Conservation (phyloP, 2,329 filamentous ascomycete species). For the Shiraia sp. region DNA sequence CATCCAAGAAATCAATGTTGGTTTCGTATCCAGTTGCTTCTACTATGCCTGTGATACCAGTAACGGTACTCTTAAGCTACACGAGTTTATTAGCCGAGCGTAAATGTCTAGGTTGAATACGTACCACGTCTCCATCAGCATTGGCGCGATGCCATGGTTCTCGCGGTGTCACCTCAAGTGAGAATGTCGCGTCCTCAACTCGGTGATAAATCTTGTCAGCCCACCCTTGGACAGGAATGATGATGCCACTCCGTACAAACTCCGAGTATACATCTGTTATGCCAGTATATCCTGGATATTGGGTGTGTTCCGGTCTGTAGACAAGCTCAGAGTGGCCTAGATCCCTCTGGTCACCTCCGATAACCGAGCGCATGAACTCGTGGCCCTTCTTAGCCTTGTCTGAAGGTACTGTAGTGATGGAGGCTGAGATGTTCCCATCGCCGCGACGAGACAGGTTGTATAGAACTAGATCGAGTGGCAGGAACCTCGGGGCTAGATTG, state of each 20-base stretch:
- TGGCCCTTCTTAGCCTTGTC: constrained; percentile 62
- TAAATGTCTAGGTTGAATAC: constrained; percentile 7
- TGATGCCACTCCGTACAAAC: constrained; percentile 67
- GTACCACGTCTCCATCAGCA: constrained; percentile 6
- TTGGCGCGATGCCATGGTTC: constrained; percentile 16
- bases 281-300: constrained; percentile 66
- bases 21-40: constrained; percentile 75
- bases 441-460: constrained; percentile 71
- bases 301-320: constrained; percentile 46
- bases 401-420: constrained; percentile 65
- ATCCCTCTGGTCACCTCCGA: constrained; percentile 53
- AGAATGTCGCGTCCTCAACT: not conserved
- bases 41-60: constrained; percentile 60
- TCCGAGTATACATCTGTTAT: constrained; percentile 74
- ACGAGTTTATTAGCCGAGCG: not conserved
- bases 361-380: constrained; percentile 47
- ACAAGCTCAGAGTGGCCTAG: constrained; percentile 43
- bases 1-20: constrained; percentile 67
- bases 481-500: constrained; percentile 60
- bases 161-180: constrained; percentile 14
- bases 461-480: constrained; percentile 73
- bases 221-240: constrained; percentile 46
- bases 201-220: constrained; percentile 28
- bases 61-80: constrained; percentile 11
- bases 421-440: constrained; percentile 61